Evolutionary conservation across 371 early-diverging fungal genomes (phyloP), one percentile per base, ranked within the genome.

Genomic region (Rhizomucor pusillus): DNA sequence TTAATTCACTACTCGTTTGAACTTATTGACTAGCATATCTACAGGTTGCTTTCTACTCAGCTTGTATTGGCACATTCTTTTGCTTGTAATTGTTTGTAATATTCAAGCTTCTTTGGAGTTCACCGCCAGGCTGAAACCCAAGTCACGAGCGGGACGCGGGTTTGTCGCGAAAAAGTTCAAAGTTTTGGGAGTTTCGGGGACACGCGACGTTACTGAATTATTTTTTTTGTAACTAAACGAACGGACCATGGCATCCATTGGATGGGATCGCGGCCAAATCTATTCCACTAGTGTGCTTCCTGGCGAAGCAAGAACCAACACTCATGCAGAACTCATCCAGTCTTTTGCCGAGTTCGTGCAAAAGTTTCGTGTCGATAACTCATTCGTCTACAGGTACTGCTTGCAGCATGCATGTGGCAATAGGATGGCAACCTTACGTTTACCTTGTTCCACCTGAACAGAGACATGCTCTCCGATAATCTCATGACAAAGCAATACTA

Each of bases 381-480:
- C 80, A 50, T 87, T 83, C 73, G 73, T 92, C 51, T 92, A 92
- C 62, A 84, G 89, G 86, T 79, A 77, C 33, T 29, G 12, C 16
- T 33, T 12, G 5, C 19, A 11, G 34, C 11, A 5, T 13, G 3
- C 5, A n/a, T 11, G 14, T 36, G n/a, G 3, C 29, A 29, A 29
- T 3, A 29, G 5, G 29, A 29, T 34, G 6, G 9, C 19, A 6
- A 35, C 14, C 44, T 44, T 5, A 1, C 22, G 22, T 33, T 37
- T 22, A 40, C 33, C 12, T 43, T 37, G 9, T 48, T 20, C 29
- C n/a, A 29, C 12, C 23, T 14, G 33, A 41, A 43, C 55, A 91
- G 97, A 74, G 96, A 97, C 73, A 94, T 93, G 77, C 81, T 97
- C 54, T 84, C 87, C 19, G 86, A 89, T 50, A 93, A 94, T 73